phyloP scores from a whole-genome alignment of 148 eudicot species.

The Oxyria digyna region DNA sequence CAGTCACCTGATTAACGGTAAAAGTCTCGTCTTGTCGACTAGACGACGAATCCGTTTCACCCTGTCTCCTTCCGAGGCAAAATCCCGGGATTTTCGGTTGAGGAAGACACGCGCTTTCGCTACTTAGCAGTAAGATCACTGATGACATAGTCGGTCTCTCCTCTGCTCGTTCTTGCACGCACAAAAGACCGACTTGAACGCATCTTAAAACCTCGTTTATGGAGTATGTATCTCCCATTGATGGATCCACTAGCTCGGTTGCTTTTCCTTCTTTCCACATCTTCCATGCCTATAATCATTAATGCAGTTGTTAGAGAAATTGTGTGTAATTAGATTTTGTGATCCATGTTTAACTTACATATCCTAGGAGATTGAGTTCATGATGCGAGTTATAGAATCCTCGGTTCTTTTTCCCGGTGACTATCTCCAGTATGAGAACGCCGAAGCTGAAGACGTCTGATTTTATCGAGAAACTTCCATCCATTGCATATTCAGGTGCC shows the following conservation, averaged over 20 bases:
- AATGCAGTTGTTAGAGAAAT: not conserved
- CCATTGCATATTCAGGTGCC: constrained; percentile 16
- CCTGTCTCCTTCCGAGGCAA: constrained; percentile 35
- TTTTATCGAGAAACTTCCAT: constrained; percentile 9
- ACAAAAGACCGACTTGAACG: constrained; percentile 70
- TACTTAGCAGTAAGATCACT: constrained; percentile 55
- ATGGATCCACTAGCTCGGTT: constrained; percentile 40
- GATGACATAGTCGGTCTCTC: constrained; percentile 76
- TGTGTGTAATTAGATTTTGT: not conserved
- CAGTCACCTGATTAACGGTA: constrained; percentile 54
- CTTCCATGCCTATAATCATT: constrained; percentile 58
- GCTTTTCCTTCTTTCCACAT: constrained; percentile 67
- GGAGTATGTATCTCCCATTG: constrained; percentile 24
- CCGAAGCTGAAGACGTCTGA: constrained; percentile 13
- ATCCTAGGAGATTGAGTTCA: constrained; percentile 8
- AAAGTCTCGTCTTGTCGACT: constrained; percentile 52
- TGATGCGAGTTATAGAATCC: constrained; percentile 10
- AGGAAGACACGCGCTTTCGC: constrained; percentile 39
- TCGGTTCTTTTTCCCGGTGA: constrained; percentile 7
- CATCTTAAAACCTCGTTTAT: constrained; percentile 46
- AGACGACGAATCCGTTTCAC: constrained; percentile 41
- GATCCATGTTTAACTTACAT: not conserved
- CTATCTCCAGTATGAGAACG: constrained; percentile 5
- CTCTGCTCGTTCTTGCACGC: constrained; percentile 75
- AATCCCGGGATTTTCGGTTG: constrained; percentile 60